Percentiles rank a stretch among this genome's conserved stretches.
Evolutionary conservation across 192 early-diverging fungal genomes (phyloP).

Genomic region (Mortierella antarctica): DNA sequence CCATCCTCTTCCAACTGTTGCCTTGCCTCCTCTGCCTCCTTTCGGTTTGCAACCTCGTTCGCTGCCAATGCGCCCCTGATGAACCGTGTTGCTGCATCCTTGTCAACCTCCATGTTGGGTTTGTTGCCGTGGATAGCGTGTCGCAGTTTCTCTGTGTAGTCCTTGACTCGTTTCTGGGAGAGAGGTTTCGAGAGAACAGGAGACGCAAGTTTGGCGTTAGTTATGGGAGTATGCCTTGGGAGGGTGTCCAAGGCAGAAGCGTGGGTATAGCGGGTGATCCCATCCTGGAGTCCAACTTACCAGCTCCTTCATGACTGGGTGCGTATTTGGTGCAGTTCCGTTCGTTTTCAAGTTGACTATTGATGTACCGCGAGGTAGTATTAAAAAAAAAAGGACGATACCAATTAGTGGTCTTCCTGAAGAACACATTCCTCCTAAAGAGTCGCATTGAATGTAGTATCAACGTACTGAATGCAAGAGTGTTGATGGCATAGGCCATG

Average conservation of each 20-base stretch:
- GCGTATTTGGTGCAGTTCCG: constrained; percentile 60
- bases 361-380: background rate
- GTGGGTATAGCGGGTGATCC: background rate
- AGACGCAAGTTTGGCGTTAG: background rate
- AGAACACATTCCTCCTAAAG: background rate
- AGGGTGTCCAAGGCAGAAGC: no score
- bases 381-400: background rate
- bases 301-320: constrained; percentile 67
- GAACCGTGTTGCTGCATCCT: constrained; percentile 61
- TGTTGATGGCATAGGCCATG: constrained; percentile 66
- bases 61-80: constrained; percentile 55
- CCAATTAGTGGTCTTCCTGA: background rate
- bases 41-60: constrained; percentile 21
- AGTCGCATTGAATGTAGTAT: background rate
- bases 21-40: constrained; percentile 6
- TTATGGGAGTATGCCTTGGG: no score
- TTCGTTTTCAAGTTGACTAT: constrained; percentile 67
- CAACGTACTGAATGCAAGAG: constrained; percentile 54
- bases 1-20: background rate
- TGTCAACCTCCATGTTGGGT: constrained; percentile 57
- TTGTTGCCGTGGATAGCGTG: constrained; percentile 26
- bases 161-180: constrained; percentile 60
- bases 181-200: background rate
- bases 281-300: constrained; percentile 55
- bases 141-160: constrained; percentile 27